These are phyloP conservation scores for Candida gigantensis DNA, from an alignment of 1,139 yeast species.

Conservation along the genomic window DNA sequence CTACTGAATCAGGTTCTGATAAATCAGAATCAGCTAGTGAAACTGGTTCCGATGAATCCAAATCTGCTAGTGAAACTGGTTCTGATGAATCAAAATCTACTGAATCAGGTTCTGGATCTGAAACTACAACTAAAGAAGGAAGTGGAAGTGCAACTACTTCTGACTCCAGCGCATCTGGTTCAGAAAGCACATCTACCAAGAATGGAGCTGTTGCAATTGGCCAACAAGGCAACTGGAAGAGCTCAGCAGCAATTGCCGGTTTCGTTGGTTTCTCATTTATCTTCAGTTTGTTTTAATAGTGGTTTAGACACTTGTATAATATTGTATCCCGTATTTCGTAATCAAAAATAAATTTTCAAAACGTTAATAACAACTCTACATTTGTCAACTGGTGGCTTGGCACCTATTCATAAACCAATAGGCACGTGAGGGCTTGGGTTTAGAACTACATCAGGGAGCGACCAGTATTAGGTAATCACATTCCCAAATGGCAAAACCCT, in stretches of 20 bases:
- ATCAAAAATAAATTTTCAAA: no score
- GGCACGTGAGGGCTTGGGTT: no score
- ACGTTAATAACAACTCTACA: no score
- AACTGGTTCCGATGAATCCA: constrained; percentile 1
- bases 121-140: constrained; percentile 1
- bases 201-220: constrained; percentile 15
- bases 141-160: constrained; percentile 7
- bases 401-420: no score
- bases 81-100: not conserved
- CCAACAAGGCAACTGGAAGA: constrained; percentile 39
- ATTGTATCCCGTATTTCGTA: no score
- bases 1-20: constrained; percentile 3
- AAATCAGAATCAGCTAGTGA: no score
- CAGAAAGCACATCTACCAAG: constrained; percentile 17
- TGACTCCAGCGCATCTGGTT: constrained; percentile 8
- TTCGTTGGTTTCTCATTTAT: constrained; percentile 40
- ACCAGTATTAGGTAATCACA: no score
- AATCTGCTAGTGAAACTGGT: constrained; percentile 5
- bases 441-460: no score
- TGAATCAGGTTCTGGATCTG: constrained; percentile 1
- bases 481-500: no score
- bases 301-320: no score
- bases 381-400: no score
- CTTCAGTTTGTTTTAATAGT: constrained; percentile 29
- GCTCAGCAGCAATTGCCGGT: constrained; percentile 38